Percentiles rank a stretch among this genome's conserved stretches.
Evolutionary conservation across 345 rosid genomes (phyloP).

Genomic region (Eutrema japonicum): DNA sequence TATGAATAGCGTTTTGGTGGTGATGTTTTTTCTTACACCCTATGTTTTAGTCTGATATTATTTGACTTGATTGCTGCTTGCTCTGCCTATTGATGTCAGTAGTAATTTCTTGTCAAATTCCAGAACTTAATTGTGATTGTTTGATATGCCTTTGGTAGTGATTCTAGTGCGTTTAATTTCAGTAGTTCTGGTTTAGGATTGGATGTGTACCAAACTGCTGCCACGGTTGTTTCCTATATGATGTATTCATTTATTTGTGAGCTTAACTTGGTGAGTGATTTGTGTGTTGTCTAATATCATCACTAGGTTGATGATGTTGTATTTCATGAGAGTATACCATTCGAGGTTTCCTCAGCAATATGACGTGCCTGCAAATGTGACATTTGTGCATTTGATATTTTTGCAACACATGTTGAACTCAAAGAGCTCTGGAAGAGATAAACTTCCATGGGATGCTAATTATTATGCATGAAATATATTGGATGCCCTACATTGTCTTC

Average conservation of each 20-base stretch:
- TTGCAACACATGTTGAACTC: conserved; percentile 15
- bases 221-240: neutral
- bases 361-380: conserved; percentile 8
- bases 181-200: conserved; percentile 6
- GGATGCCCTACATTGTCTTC: conserved; percentile 2
- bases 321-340: neutral
- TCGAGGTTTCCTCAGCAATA: neutral
- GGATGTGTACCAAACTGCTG: conserved; percentile 24
- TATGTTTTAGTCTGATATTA: neutral
- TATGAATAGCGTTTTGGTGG: too few relatives aligned
- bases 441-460: neutral
- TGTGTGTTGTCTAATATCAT: neutral
- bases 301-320: neutral
- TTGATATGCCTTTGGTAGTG: neutral
- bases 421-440: neutral
- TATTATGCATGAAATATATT: neutral
- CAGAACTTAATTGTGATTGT: neutral
- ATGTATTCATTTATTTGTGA: neutral
- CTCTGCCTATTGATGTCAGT: neutral
- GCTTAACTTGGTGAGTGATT: neutral
- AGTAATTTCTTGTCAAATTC: neutral
- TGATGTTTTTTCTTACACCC: too few relatives aligned
- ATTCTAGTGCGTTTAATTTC: neutral
- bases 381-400: conserved; percentile 7
- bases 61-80: conserved; percentile 8